Evolutionary conservation across 495 filamentous ascomycete genomes (phyloP), one percentile per base, ranked within the genome.

Genomic region (Penicillium arizonense): DNA sequence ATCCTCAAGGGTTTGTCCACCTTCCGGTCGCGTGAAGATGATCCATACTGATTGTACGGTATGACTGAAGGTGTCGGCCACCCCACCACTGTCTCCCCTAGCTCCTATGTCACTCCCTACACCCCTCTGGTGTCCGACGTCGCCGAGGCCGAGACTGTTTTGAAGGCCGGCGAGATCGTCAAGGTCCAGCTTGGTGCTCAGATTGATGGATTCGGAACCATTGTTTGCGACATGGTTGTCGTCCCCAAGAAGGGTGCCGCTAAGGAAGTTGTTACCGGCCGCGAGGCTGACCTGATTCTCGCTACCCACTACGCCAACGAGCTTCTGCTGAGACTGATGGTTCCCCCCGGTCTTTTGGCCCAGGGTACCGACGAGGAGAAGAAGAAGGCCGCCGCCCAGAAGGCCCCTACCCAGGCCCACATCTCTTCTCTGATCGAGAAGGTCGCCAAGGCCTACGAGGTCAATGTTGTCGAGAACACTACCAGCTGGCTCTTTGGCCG

Each of bases 181-280:
- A 98, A 98, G 82, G 91, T 98, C 69, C 95, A 97, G 72, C 84
- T 98, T 9, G 94, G 94, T 62, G 94, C 93, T 35, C 94, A 98
- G 76, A 96, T 98, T 51, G 94, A 97, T 77, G 94, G 94, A 42
- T 93, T 97, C 68, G 90, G 91, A 62, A 87, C 92, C 58, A 97
- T 98, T 59, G 88, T 97, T 59, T 96, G 93, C 77, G 90, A 97
- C 71, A 93, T 90, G 38, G 80, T 97, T 55, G 67, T 97, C 44
- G 82, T 94, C 35, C 74, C 76, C 28, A 68, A 78, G 39, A 79
- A 83, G 57, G 80, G 84, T 37, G 68, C 78, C 46, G 58, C 77
- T 14, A 71, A 79, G 37, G 85, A 82, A 52, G 77, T 78, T 51
- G 61, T 92, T 53, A 77, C 81, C 39, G 89, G 87, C 52, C 85